Conservation (phyloP, 2,329 filamentous ascomycete genomes). For the Penicillium sp. region DNA sequence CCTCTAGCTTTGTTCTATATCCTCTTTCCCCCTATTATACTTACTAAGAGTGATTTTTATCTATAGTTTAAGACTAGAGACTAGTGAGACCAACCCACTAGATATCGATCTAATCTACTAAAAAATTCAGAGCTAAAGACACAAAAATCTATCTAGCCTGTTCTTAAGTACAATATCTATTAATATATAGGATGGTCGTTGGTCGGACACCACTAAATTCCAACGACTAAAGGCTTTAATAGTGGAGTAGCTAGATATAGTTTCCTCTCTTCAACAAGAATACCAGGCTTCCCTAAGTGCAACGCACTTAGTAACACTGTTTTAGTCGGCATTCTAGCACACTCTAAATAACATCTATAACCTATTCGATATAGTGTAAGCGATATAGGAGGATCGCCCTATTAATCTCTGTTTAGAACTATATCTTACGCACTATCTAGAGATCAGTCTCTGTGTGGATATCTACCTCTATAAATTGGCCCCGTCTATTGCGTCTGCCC, state of each 20-base stretch:
- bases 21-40: background rate
- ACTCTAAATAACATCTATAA: background rate
- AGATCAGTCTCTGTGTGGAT: conserved; percentile 4
- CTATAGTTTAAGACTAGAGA: background rate
- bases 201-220: background rate
- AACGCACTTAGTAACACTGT: background rate
- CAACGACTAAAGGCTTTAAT: background rate
- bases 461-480: conserved; percentile 3
- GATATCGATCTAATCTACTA: background rate
- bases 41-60: background rate
- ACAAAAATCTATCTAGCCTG: background rate
- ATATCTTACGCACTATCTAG: conserved; percentile 15
- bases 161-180: background rate
- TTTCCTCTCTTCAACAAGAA: background rate
- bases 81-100: background rate
- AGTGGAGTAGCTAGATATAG: background rate
- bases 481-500: conserved; percentile 11
- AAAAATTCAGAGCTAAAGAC: background rate
- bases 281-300: background rate
- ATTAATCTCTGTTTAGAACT: conserved; percentile 1
- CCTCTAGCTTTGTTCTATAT: conserved; percentile 1
- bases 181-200: background rate
- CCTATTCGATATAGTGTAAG: background rate
- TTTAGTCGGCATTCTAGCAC: background rate
- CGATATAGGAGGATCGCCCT: background rate